Conservation (phyloP, 768 basidiomycete genomes). For the Piloderma croceum region DNA sequence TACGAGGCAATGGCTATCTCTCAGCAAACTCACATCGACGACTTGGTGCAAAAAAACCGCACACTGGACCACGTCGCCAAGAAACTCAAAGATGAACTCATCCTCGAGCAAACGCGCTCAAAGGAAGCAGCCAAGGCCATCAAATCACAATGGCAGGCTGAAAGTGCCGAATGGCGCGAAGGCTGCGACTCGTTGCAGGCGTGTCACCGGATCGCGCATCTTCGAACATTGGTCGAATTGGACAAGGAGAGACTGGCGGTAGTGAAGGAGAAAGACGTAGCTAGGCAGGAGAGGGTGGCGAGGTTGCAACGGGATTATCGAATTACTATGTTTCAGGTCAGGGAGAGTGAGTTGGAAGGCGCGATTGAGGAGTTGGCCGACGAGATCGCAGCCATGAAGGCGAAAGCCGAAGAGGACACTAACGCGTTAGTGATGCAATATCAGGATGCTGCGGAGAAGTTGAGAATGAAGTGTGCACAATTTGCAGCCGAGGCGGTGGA, state of each 20-base stretch:
- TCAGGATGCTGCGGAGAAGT: conserved; percentile 23
- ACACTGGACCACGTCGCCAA: conserved; percentile 57
- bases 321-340: conserved; percentile 61
- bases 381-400: conserved; percentile 28
- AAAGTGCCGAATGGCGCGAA: conserved; percentile 54
- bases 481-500: conserved; percentile 35
- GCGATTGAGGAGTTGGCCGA: conserved; percentile 50
- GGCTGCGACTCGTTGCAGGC: conserved; percentile 59
- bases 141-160: conserved; percentile 45
- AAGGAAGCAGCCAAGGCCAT: conserved; percentile 38
- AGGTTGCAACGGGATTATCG: conserved; percentile 60
- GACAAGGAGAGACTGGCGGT: conserved; percentile 48
- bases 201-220: conserved; percentile 61
- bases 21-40: conserved; percentile 66
- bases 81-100: conserved; percentile 46
- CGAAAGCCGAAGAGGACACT: conserved; percentile 7
- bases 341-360: conserved; percentile 54
- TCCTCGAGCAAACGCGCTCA: conserved; percentile 36
- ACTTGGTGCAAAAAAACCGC: conserved; percentile 65
- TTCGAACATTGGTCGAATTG: conserved; percentile 47
- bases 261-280: conserved; percentile 48
- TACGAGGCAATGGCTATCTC: conserved; percentile 56
- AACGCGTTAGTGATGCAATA: conserved; percentile 14
- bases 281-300: conserved; percentile 53
- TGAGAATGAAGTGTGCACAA: conserved; percentile 26